These are phyloP conservation scores for Phytophthora melonis DNA, from an alignment of 352 stramenopile species.

Conservation along the genomic window DNA sequence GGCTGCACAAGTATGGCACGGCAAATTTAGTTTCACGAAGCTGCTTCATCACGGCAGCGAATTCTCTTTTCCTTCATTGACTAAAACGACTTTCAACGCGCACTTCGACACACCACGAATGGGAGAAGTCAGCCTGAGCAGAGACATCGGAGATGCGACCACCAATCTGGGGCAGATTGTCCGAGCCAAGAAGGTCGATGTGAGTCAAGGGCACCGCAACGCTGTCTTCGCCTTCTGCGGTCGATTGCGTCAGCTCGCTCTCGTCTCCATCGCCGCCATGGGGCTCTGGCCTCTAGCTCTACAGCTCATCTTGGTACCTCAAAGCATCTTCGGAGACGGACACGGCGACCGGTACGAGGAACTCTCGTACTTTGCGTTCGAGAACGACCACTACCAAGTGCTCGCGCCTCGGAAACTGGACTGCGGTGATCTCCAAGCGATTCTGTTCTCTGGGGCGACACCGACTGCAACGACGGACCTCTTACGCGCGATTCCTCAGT, in stretches of 20 bases:
- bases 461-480: conserved; percentile 34
- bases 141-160: neutral
- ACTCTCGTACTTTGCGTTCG: conserved; percentile 38
- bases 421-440: conserved; percentile 32
- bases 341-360: conserved; percentile 57
- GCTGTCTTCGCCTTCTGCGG: conserved; percentile 22
- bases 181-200: conserved; percentile 5
- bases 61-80: neutral
- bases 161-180: neutral
- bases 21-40: neutral
- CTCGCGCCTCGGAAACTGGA: conserved; percentile 32
- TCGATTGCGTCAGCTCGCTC: conserved; percentile 33
- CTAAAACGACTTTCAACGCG: neutral
- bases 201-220: neutral
- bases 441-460: conserved; percentile 21
- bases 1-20: neutral
- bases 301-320: conserved; percentile 37
- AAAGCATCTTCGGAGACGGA: conserved; percentile 53
- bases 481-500: conserved; percentile 29
- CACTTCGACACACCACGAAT: neutral
- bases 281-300: conserved; percentile 47
- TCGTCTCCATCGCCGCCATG: conserved; percentile 46
- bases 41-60: neutral
- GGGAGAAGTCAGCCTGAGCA: conserved; percentile 5
- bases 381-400: conserved; percentile 54